Evolutionary conservation across 345 rosid genomes (phyloP).

Genomic region (Cardamine resedifolia): DNA sequence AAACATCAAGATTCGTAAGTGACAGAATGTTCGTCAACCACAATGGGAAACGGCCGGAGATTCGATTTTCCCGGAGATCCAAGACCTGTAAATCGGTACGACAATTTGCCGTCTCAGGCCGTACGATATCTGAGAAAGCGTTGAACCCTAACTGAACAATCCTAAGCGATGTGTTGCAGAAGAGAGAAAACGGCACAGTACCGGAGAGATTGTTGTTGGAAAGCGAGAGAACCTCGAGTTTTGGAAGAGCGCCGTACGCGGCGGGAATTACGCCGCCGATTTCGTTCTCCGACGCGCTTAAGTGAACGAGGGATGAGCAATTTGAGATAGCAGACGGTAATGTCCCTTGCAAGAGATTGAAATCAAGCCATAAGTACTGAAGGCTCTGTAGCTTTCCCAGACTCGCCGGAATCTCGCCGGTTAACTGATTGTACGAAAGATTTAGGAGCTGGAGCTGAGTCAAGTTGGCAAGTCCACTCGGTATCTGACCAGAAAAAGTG

Average conservation of each 20-base stretch:
- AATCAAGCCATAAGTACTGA: slow-evolving; percentile 77
- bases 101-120: slow-evolving; percentile 52
- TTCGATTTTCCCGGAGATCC: slow-evolving; percentile 61
- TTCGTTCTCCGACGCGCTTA: slow-evolving; percentile 67
- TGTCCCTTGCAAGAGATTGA: slow-evolving; percentile 66
- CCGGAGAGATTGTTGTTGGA: slow-evolving; percentile 68
- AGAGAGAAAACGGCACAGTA: slow-evolving; percentile 55
- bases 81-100: slow-evolving; percentile 53
- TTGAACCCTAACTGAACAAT: slow-evolving; percentile 68
- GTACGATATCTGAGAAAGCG: slow-evolving; percentile 46
- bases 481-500: slow-evolving; percentile 64
- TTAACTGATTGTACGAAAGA: slow-evolving; percentile 71
- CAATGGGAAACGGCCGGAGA: slow-evolving; percentile 57
- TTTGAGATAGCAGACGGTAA: slow-evolving; percentile 78
- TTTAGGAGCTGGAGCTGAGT: slow-evolving; percentile 72
- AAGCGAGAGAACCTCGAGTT: slow-evolving; percentile 65
- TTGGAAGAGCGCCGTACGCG: slow-evolving; percentile 66
- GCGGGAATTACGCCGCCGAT: slow-evolving; percentile 77
- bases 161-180: slow-evolving; percentile 66
- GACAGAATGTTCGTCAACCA: slow-evolving; percentile 58
- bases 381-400: slow-evolving; percentile 63
- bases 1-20: slow-evolving; percentile 58
- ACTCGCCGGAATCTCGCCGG: slow-evolving; percentile 70
- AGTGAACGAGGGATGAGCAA: slow-evolving; percentile 74
- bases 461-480: slow-evolving; percentile 48